A percentile compares a stretch with the other conserved stretches of the same genome.
These are phyloP conservation scores for Aotearoamyces nothofagi DNA, from an alignment of 2,329 filamentous ascomycete species.

Conservation along the genomic window DNA sequence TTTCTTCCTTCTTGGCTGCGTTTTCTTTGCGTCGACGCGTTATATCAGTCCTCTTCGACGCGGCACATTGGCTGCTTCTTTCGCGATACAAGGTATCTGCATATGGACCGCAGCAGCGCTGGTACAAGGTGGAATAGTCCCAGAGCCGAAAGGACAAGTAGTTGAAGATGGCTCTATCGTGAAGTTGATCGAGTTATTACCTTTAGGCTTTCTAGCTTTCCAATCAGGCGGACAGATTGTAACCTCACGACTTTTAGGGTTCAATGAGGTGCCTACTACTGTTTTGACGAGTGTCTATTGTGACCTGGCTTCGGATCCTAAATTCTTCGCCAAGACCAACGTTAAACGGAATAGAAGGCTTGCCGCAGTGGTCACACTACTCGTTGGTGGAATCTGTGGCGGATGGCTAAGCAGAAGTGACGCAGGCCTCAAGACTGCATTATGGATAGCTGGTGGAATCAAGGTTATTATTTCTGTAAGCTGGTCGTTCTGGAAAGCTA, in stretches of 20 bases:
- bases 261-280: constrained; percentile 59
- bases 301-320: constrained; percentile 56
- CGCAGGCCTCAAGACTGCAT: constrained; percentile 31
- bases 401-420: constrained; percentile 36
- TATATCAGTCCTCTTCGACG: constrained; percentile 23
- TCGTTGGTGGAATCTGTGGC: constrained; percentile 36
- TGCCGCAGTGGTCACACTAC: constrained; percentile 32
- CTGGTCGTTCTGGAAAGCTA: constrained; percentile 46
- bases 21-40: constrained; percentile 25
- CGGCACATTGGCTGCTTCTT: constrained; percentile 29
- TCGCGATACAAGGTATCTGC: constrained; percentile 33
- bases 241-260: constrained; percentile 53
- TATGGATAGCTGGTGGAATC: constrained; percentile 28
- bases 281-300: constrained; percentile 74
- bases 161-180: constrained; percentile 13
- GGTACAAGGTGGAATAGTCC: constrained; percentile 29
- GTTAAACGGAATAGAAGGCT: constrained; percentile 35
- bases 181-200: constrained; percentile 27
- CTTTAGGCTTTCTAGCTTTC: constrained; percentile 38
- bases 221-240: constrained; percentile 69
- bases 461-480: constrained; percentile 39
- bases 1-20: constrained; percentile 37
- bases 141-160: constrained; percentile 23
- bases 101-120: constrained; percentile 37
- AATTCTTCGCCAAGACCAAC: constrained; percentile 29